Percentiles rank a stretch among this genome's conserved stretches.
Evolutionary conservation across 1,139 yeast species (phyloP).

Genomic region (Candida sojae): DNA sequence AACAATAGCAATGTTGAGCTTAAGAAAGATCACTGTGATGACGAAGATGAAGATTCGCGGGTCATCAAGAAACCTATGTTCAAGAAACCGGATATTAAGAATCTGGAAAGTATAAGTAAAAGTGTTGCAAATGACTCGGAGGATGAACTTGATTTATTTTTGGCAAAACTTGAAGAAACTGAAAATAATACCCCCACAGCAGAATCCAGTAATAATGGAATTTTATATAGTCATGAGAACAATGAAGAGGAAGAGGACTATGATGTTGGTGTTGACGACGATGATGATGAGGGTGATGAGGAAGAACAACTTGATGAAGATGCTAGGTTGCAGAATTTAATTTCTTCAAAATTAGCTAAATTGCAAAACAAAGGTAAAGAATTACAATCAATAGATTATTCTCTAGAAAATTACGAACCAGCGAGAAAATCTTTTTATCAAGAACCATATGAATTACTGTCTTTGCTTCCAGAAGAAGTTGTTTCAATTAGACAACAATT

Average conservation of each 20-base stretch:
- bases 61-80: slow-evolving; percentile 21
- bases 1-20: background rate
- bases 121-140: slow-evolving; percentile 16
- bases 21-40: slow-evolving; percentile 14
- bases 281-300: slow-evolving; percentile 8
- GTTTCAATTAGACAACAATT: slow-evolving; percentile 52
- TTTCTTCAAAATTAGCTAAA: slow-evolving; percentile 29
- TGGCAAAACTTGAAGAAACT: slow-evolving; percentile 11
- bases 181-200: background rate
- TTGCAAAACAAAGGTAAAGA: slow-evolving; percentile 38
- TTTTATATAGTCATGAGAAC: too few species aligned
- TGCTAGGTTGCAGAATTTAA: slow-evolving; percentile 23
- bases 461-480: slow-evolving; percentile 53
- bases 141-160: slow-evolving; percentile 25
- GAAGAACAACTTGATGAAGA: slow-evolving; percentile 22
- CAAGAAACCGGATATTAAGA: slow-evolving; percentile 23
- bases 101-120: background rate
- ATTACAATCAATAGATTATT: slow-evolving; percentile 43
- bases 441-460: slow-evolving; percentile 58
- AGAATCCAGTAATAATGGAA: too few species aligned
- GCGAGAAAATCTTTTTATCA: slow-evolving; percentile 66
- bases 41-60: slow-evolving; percentile 24
- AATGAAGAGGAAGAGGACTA: slow-evolving; percentile 9
- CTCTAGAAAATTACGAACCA: slow-evolving; percentile 47
- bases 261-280: slow-evolving; percentile 7